Evolutionary conservation across 2,329 filamentous ascomycete species (phyloP), one percentile per base, ranked within the genome.

Genomic region (Podosphaera fusca): DNA sequence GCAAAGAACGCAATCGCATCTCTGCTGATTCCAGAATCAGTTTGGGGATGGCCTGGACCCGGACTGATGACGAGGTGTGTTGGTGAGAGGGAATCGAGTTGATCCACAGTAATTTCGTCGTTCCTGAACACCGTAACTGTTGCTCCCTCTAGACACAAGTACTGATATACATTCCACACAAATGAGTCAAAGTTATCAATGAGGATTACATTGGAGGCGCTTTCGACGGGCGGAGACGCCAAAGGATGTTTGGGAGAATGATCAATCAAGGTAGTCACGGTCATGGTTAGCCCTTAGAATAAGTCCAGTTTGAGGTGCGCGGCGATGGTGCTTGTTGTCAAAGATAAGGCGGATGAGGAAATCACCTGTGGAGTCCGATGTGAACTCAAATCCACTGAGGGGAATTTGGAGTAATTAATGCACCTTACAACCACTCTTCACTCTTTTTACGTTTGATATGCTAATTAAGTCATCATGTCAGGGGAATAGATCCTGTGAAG

Each of bases 171-270:
- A 67, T 98, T 98, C 87, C 89, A 98, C 59, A 90, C 95, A 70
- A 98, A 98, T 2, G 92, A 96, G 71, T 98, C 92, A 71, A 96
- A 98, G 72, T 98, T 98, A 75, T 98, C 92, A 66, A 98, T 95
- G 61, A 98, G 77, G 61, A 98, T 79, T 58, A 98, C 77, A 70
- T 96, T 96, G 58, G 84, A 85, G 33, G 92, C 92, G 55, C 82
- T 88, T 31, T 83, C 69, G 56, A 95, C 75, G 40, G 82, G 81
- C 56, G 81, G 74, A 35, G 82, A 82, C 56, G 84, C 82, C 61
- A 84, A 78, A 59, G 87, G 85, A 70, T 95, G 82, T 68, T 84
- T 82, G 65, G 89, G 88, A 59, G 90, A 95, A 70, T 95, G 82
- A 68, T 95, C 90, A 61, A 49, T 35, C 31, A 56, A 42, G 38